Conservation (phyloP, 1,139 yeast species). For the Yamadazyma songkhlaensis region DNA sequence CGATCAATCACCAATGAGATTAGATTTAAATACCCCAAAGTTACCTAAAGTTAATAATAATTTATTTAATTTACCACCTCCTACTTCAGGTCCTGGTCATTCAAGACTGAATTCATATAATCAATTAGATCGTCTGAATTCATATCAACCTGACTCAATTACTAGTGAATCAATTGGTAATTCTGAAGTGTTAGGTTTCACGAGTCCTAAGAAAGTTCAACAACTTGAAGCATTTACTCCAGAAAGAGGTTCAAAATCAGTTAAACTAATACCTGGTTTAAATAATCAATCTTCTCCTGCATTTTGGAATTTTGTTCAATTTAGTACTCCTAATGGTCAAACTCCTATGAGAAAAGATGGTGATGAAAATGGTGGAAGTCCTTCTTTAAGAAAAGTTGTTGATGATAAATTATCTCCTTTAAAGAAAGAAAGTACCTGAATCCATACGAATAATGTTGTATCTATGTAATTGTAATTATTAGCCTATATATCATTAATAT, state of each 20-base stretch:
- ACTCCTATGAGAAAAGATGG: conserved; percentile 41
- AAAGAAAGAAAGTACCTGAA: conserved; percentile 11
- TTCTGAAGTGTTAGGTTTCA: conserved; percentile 38
- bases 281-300: conserved; percentile 64
- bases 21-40: conserved; percentile 29
- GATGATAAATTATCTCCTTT: conserved; percentile 15
- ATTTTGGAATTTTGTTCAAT: conserved; percentile 75
- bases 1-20: conserved; percentile 31
- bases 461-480: not conserved
- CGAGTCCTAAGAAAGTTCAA: conserved; percentile 54
- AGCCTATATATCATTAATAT: conserved; percentile 8
- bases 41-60: conserved; percentile 33
- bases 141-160: conserved; percentile 9
- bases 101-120: conserved; percentile 30
- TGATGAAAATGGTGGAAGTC: conserved; percentile 39
- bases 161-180: conserved; percentile 20
- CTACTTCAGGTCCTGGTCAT: conserved; percentile 20
- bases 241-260: conserved; percentile 60
- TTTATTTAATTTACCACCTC: conserved; percentile 35
- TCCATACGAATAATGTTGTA: not conserved
- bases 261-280: conserved; percentile 19
- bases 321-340: conserved; percentile 63
- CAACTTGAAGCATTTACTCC: conserved; percentile 84
- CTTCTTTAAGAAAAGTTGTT: conserved; percentile 34
- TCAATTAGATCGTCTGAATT: conserved; percentile 13